Evolutionary conservation across 2,329 filamentous ascomycete species (phyloP), one percentile per base, ranked within the genome.

Genomic region (Neobulgaria alba): DNA sequence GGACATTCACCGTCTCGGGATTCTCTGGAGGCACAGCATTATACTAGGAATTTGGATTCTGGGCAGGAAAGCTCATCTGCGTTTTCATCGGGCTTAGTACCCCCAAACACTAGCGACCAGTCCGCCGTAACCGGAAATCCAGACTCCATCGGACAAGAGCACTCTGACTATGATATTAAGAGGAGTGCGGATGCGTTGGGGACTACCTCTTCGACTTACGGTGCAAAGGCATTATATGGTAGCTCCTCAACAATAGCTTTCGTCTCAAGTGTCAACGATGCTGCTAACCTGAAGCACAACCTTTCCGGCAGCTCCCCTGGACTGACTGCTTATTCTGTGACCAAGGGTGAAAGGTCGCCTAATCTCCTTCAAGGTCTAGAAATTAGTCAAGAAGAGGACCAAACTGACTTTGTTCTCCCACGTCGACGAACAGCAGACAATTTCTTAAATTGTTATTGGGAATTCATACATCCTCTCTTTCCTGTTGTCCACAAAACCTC

Each of bases 391-490:
- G 21, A 38, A 26, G 33, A 45, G 33, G 40, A 50, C 35, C 9
- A 33, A 12, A 41, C 30, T 23, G 29, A 29, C 23, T 43, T 46
- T 10, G 19, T 42, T 41, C 40, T 50, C 17, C 51, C 51, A 15
- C 40, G 23, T 31, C 50, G 50, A 16, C 39, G 42, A 8, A 35
- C 32, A 9, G 49, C 51, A 8, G 51, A 54, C 36, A 26, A 41
- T n/a, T 46, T 47, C n/a, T n/a, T 53, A 14, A 29, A 41, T 15
- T 47, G 40, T 26, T 54, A 45, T 30, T 51, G 47, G 47, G 41
- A 49, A 33, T 43, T 41, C 26, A 36, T 53, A 21, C 49, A 54
- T 39, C 49, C 50, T 4, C 21, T 53, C 8, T 53, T 46, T 29
- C 51, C 51, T 17, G 35, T 54, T 15, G 33, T 54, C 15, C 43